Conservation (phyloP, 2,329 filamentous ascomycete genomes). For the Penicillium sp. region DNA sequence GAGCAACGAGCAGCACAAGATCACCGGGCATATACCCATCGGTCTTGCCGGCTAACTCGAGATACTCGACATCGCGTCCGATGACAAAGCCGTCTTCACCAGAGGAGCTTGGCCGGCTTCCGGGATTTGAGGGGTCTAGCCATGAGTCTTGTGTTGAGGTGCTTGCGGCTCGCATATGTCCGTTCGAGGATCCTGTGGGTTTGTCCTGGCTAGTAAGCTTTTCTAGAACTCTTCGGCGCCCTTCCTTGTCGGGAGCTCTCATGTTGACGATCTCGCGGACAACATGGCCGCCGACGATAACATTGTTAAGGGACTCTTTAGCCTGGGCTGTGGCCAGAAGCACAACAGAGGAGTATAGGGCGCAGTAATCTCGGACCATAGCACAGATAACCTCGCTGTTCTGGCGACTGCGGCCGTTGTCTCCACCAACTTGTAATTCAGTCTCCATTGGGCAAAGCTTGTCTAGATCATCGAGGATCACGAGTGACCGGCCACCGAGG, state of each 20-base stretch:
- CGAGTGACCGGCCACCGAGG: slow-evolving; percentile 74
- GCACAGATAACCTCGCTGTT: slow-evolving; percentile 84
- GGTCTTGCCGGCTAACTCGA: slow-evolving; percentile 88
- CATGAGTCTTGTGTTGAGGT: slow-evolving; percentile 58
- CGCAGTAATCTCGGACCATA: slow-evolving; percentile 79
- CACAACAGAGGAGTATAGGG: slow-evolving; percentile 73
- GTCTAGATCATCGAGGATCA: slow-evolving; percentile 90
- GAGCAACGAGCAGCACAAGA: slow-evolving; percentile 75
- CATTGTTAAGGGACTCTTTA: slow-evolving; percentile 87
- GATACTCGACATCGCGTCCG: slow-evolving; percentile 75
- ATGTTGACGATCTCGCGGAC: slow-evolving; percentile 86
- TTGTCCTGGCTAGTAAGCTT: slow-evolving; percentile 59
- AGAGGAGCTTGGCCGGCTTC: slow-evolving; percentile 47
- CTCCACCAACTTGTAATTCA: slow-evolving; percentile 86
- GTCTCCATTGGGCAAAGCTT: slow-evolving; percentile 90
- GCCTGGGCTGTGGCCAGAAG: slow-evolving; percentile 85
- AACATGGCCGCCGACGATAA: slow-evolving; percentile 86
- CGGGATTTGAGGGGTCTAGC: slow-evolving; percentile 68
- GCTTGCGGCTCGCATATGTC: slow-evolving; percentile 36
- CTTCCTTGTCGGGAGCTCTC: slow-evolving; percentile 90
- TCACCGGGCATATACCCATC: slow-evolving; percentile 99
- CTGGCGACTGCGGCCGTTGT: slow-evolving; percentile 88
- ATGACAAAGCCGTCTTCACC: slow-evolving; percentile 64
- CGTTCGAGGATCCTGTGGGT: slow-evolving; percentile 41
- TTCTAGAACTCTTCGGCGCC: slow-evolving; percentile 76